Evolutionary conservation across 225 moss, liverwort and hornwort species (phyloP).

Genomic region (Polytrichum commune): DNA sequence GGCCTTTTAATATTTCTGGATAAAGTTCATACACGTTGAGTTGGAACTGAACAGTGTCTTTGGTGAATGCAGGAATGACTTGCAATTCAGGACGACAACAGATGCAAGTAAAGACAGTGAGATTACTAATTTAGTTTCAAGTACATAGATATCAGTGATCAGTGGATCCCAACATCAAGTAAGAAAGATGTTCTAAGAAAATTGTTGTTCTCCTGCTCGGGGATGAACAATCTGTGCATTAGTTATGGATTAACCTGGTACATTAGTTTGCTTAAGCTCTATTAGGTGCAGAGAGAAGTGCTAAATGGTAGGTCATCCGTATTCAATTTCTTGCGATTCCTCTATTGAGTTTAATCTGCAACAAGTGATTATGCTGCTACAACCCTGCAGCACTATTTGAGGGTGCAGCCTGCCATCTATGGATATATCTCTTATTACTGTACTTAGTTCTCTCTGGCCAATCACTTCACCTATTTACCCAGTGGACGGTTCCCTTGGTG

Average conservation of each 20-base stretch:
- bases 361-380: no score
- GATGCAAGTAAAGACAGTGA: slow-evolving; percentile 18
- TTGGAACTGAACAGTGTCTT: not conserved
- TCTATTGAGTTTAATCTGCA: no score
- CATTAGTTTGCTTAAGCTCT: no score
- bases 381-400: no score
- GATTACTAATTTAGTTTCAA: slow-evolving; percentile 23
- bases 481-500: no score
- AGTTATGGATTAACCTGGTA: not conserved
- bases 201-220: slow-evolving; percentile 18
- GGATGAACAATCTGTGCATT: slow-evolving; percentile 38
- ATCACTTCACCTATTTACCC: no score
- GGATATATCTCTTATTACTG: no score
- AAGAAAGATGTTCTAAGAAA: slow-evolving; percentile 20
- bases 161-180: slow-evolving; percentile 8
- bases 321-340: no score
- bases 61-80: slow-evolving; percentile 25
- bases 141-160: slow-evolving; percentile 16
- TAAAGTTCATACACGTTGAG: not conserved
- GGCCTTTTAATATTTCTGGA: not conserved
- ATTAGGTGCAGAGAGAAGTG: no score
- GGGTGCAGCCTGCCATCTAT: no score
- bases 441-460: no score
- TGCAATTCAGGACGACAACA: slow-evolving; percentile 5
- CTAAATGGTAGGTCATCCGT: no score